phyloP scores from a whole-genome alignment of 2,329 filamentous ascomycete species.

The Apiospora malaysiana region DNA sequence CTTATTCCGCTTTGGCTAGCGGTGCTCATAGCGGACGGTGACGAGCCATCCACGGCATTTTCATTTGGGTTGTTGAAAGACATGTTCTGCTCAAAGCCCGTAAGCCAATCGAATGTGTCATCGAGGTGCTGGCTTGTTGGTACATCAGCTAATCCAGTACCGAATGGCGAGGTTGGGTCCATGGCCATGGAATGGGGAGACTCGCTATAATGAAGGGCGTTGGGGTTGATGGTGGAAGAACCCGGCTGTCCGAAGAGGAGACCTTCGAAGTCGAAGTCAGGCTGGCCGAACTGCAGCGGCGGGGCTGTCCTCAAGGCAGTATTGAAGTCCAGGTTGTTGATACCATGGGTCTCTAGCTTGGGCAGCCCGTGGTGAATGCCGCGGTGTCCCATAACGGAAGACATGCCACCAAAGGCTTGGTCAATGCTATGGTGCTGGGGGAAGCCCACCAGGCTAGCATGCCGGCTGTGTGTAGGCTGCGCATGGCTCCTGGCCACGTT shows the following conservation, averaged over 20 bases:
- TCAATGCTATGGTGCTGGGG: slow-evolving; percentile 59
- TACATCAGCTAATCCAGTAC: slow-evolving; percentile 62
- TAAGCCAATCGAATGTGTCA: slow-evolving; percentile 81
- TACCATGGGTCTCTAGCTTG: slow-evolving; percentile 80
- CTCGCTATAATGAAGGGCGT: slow-evolving; percentile 82
- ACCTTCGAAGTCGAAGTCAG: slow-evolving; percentile 73
- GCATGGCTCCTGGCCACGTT: slow-evolving; percentile 54
- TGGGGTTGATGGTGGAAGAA: slow-evolving; percentile 69
- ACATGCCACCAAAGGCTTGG: slow-evolving; percentile 76
- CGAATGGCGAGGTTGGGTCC: slow-evolving; percentile 67
- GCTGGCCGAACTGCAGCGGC: slow-evolving; percentile 64
- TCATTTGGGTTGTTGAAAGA: slow-evolving; percentile 63
- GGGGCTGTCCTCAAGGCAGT: slow-evolving; percentile 81
- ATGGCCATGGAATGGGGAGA: slow-evolving; percentile 72
- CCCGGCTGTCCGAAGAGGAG: slow-evolving; percentile 72
- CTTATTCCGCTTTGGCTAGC: slow-evolving; percentile 91
- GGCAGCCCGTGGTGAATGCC: slow-evolving; percentile 72
- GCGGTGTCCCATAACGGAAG: slow-evolving; percentile 69
- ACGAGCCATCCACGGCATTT: slow-evolving; percentile 87
- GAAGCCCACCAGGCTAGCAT: slow-evolving; percentile 75
- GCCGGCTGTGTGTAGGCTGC: slow-evolving; percentile 67
- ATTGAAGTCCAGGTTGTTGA: slow-evolving; percentile 68
- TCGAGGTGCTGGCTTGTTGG: slow-evolving; percentile 67
- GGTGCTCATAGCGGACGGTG: slow-evolving; percentile 93
- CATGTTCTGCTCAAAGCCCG: slow-evolving; percentile 67